Base-by-base conservation (phyloP, 805 yeast genomes). In the Ogataea paradorogensis region DNA sequence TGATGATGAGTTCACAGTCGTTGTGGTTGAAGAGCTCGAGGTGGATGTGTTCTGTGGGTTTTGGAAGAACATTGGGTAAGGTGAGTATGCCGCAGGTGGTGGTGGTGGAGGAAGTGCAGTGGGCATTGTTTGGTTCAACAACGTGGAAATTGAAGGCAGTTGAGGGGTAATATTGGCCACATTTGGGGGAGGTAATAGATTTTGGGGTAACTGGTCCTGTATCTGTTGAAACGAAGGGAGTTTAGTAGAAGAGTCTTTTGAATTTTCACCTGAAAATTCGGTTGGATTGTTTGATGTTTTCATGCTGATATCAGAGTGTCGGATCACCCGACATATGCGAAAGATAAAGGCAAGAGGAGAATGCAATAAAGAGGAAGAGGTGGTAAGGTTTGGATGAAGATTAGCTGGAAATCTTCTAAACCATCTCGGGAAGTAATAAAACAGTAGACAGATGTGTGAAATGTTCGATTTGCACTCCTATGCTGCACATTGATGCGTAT, bases 181-280 rank as follows among this genome's bases (percentile, higher is more conserved):
- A 9, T 27, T 9, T 5, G 42, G 33, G 5, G 44, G 39, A 3
- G 40, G 41, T 24, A 31, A 38, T 3, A 23, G 21, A 3, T 25
- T 15, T 8, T 20, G 18, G 2, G 31, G 28, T 7, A 36, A 27
- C 7, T 36, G 38, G 11, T 33, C 33, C 11, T 43, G 42, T 10
- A 43, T 33, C 15, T 39, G 38, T 10, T 27, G 29, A 20, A 43
- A 39, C 1, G 44, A 43, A 5, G 47, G 47, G 10, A 39, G 30
- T 20, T 40, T 29, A 4, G 36, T 37, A 10, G 21, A 18, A 18
- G 20, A 14, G n/a, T 33, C 18, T 16, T 24, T 25, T 10, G 31
- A 13, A 7, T 34, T 20, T 7, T 22, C 30, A 15, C 28, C 38
- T 16, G 42, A 15, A 13, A 20, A 18, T 9, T 18, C 20, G 6